Evolutionary conservation across 495 filamentous ascomycete species (phyloP).

Genomic region (Platismatia glauca): DNA sequence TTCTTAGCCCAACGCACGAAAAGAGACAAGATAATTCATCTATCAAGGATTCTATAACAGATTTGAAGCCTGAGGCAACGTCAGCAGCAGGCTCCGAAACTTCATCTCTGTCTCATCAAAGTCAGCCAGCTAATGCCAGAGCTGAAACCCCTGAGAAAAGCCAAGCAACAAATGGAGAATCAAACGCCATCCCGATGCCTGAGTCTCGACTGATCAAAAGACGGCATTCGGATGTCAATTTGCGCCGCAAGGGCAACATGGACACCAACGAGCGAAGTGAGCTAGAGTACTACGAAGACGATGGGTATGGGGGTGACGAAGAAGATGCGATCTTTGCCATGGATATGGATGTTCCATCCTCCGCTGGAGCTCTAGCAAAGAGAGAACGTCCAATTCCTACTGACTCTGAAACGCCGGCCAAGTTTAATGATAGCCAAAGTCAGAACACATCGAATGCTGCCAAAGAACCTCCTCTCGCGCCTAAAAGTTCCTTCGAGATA

Average conservation of each 20-base stretch:
- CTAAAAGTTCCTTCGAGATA: neutral
- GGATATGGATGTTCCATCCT: constrained; percentile 45
- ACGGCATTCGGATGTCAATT: constrained; percentile 71
- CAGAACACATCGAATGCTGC: constrained; percentile 4
- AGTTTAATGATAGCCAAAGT: neutral
- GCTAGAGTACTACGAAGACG: constrained; percentile 77
- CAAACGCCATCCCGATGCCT: neutral
- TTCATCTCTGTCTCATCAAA: neutral
- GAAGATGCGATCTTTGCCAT: constrained; percentile 70
- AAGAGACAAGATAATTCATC: neutral
- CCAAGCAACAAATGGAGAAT: neutral
- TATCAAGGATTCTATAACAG: neutral
- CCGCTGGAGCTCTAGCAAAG: constrained; percentile 5
- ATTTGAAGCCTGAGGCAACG: neutral
- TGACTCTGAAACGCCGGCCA: neutral
- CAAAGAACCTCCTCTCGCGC: neutral
- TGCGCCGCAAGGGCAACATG: constrained; percentile 63
- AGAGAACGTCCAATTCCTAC: neutral
- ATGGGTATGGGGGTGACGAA: constrained; percentile 69
- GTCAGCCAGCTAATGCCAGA: neutral
- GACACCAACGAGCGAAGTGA: constrained; percentile 51
- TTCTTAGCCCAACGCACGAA: neutral
- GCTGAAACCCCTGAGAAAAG: neutral
- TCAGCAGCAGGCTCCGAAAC: neutral
- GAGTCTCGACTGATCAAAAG: constrained; percentile 36